phyloP scores from a whole-genome alignment of 306 rosid species.

The Cucumis cinereus region DNA sequence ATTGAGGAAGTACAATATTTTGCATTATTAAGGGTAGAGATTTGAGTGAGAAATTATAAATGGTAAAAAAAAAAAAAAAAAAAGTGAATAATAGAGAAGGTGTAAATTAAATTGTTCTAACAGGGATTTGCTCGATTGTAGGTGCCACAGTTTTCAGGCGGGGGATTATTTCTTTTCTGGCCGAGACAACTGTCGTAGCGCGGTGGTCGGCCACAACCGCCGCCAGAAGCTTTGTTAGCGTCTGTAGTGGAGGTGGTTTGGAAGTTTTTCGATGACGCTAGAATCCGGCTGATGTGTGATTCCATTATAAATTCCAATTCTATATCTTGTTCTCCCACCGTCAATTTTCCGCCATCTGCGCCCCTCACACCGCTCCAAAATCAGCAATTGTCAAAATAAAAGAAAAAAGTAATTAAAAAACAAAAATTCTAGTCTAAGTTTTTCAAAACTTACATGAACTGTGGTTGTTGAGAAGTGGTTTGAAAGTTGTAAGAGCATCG shows the following conservation, averaged over 20 bases:
- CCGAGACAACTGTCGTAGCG: slow-evolving; percentile 8
- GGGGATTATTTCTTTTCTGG: background rate
- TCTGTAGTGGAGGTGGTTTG: background rate
- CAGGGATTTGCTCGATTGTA: background rate
- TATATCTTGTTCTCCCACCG: background rate
- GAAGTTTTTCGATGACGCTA: background rate
- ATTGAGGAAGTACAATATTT: too few relatives aligned
- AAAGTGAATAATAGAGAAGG: too few relatives aligned
- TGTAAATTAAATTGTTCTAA: background rate
- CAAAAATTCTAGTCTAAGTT: too few relatives aligned
- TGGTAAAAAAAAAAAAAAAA: too few relatives aligned
- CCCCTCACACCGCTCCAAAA: background rate
- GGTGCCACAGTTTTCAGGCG: background rate
- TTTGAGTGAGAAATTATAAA: too few relatives aligned
- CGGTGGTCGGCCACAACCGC: background rate
- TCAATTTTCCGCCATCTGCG: background rate
- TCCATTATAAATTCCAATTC: background rate
- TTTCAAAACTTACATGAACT: background rate
- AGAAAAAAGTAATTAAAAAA: too few relatives aligned
- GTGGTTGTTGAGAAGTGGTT: background rate
- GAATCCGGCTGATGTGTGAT: background rate
- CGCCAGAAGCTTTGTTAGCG: background rate
- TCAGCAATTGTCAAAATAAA: too few relatives aligned
- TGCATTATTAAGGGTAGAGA: too few relatives aligned
- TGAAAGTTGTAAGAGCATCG: background rate